Percentiles rank a stretch among this genome's conserved stretches.
Evolutionary conservation across 2,329 filamentous ascomycete genomes (phyloP).

Genomic region (Trichoderma atroviride): DNA sequence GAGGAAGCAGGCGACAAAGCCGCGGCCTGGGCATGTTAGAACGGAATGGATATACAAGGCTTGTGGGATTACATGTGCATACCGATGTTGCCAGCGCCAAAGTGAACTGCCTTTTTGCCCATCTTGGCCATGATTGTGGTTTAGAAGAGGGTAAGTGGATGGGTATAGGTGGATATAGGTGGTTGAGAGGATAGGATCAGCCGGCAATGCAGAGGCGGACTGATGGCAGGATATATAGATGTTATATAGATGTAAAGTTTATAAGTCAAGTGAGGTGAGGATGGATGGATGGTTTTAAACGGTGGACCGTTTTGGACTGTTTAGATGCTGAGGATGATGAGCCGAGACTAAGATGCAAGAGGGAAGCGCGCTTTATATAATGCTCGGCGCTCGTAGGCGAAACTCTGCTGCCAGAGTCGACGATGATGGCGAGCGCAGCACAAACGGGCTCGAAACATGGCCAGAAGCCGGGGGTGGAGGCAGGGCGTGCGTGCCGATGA

Average conservation of each 20-base stretch:
- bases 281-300: neutral
- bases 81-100: constrained; percentile 85
- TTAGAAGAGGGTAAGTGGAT: neutral
- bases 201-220: neutral
- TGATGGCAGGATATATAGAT: neutral
- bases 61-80: constrained; percentile 32
- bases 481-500: constrained; percentile 22
- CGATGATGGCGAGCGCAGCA: neutral
- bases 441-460: neutral
- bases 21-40: constrained; percentile 54
- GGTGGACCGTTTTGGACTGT: constrained; percentile 11
- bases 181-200: neutral
- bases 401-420: neutral
- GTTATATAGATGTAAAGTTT: too few species aligned
- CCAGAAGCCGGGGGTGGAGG: neutral
- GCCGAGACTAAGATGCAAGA: neutral
- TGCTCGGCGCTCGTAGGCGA: neutral
- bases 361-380: constrained; percentile 23
- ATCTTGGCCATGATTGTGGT: constrained; percentile 56
- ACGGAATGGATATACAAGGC: neutral
- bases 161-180: constrained; percentile 21
- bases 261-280: neutral
- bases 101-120: constrained; percentile 76
- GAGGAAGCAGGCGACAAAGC: constrained; percentile 88
- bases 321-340: constrained; percentile 6